Evolutionary conservation across 352 stramenopile genomes (phyloP).

Genomic region (Thalassiosira tumida): DNA sequence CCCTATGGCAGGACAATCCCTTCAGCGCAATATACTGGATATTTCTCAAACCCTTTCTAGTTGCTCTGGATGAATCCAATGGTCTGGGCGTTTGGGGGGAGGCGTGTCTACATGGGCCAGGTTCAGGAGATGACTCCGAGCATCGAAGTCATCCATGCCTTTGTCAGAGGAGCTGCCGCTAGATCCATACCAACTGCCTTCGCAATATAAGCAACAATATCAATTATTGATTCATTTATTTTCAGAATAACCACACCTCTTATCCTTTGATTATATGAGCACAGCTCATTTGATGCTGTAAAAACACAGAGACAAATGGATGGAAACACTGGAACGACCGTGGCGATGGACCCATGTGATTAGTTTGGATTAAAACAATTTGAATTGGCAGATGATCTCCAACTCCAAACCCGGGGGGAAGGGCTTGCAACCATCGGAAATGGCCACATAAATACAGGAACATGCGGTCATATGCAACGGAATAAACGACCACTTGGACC

Average conservation of each 20-base stretch:
- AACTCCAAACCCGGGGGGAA: too few relatives aligned
- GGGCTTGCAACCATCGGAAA: too few relatives aligned
- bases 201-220: conserved; percentile 93
- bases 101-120: conserved; percentile 42
- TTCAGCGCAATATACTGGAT: conserved; percentile 97
- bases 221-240: conserved; percentile 1
- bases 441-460: too few relatives aligned
- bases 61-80: conserved; percentile 44
- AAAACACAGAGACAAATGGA: conserved; percentile 93
- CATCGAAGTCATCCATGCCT: conserved; percentile 89
- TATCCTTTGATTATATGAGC: background rate
- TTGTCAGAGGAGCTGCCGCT: conserved; percentile 92
- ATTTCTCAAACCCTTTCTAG: conserved; percentile 93
- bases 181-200: conserved; percentile 93
- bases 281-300: conserved; percentile 94
- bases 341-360: too few relatives aligned
- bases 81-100: conserved; percentile 45
- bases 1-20: conserved; percentile 95
- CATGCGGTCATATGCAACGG: too few relatives aligned
- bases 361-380: too few relatives aligned
- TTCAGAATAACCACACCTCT: background rate
- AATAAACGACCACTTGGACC: too few relatives aligned
- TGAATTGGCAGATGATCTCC: too few relatives aligned
- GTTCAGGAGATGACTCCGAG: conserved; percentile 83
- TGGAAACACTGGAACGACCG: too few relatives aligned